Percentiles rank a stretch among this genome's conserved stretches.
Conservation (phyloP, 345 rosid genomes). For the Brassica incana region DNA sequence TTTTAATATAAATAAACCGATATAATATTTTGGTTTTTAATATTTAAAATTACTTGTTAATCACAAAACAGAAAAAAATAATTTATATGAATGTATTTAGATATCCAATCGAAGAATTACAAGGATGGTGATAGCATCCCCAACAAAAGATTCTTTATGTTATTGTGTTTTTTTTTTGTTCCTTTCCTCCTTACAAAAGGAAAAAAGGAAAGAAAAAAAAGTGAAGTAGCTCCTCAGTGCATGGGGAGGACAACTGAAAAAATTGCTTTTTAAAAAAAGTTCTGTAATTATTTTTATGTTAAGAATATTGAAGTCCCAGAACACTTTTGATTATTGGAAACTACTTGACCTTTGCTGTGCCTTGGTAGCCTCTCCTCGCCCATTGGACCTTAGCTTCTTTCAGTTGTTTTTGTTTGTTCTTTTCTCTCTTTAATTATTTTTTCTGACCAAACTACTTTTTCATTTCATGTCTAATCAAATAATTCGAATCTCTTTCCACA, state of each 20-base stretch:
- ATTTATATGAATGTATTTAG: neutral
- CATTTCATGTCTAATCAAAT: slow-evolving; percentile 35
- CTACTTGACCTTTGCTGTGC: slow-evolving; percentile 43
- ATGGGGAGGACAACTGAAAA: slow-evolving; percentile 46
- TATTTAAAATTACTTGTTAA: neutral
- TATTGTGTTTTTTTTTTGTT: slow-evolving; percentile 20
- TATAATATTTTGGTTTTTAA: neutral
- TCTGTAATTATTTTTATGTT: neutral
- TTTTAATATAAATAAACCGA: neutral
- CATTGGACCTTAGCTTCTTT: slow-evolving; percentile 36
- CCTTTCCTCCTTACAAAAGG: neutral
- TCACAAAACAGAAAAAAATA: neutral
- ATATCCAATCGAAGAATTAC: slow-evolving; percentile 13
- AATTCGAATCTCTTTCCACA: slow-evolving; percentile 30
- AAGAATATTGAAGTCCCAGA: neutral
- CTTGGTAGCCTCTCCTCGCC: slow-evolving; percentile 34
- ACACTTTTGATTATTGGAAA: slow-evolving; percentile 32
- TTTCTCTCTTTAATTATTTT: slow-evolving; percentile 12
- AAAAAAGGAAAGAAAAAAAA: neutral
- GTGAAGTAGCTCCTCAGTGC: slow-evolving; percentile 50
- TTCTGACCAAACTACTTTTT: slow-evolving; percentile 30
- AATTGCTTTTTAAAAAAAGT: neutral
- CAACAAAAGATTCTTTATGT: slow-evolving; percentile 42
- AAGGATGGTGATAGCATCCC: slow-evolving; percentile 37
- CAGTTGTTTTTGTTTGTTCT: slow-evolving; percentile 20